phyloP scores from a whole-genome alignment of 345 rosid species.

The Reutealis trisperma region DNA sequence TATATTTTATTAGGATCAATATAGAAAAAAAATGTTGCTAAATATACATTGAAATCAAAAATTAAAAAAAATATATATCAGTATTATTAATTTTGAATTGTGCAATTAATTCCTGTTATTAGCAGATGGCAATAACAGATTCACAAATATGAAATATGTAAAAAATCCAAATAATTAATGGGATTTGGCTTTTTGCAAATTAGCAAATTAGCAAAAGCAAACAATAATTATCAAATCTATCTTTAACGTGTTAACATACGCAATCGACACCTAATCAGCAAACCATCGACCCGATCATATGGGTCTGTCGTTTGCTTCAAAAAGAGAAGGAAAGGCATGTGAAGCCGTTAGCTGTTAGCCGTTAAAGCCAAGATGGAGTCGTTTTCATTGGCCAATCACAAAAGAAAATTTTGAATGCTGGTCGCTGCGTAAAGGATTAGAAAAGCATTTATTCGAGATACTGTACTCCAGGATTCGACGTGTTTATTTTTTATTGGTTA shows the following conservation, averaged over 20 bases:
- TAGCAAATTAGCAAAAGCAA: no score
- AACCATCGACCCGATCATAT: not conserved
- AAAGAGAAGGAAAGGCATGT: not conserved
- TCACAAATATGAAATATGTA: no score
- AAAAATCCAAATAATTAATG: not conserved
- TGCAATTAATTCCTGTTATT: no score
- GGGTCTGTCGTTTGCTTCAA: conserved; percentile 6
- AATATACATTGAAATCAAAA: no score
- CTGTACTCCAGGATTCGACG: conserved; percentile 13
- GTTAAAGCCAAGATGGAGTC: conserved; percentile 16
- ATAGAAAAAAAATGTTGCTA: no score
- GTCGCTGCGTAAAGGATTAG: conserved; percentile 21
- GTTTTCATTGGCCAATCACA: not conserved
- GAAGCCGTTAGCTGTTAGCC: not conserved
- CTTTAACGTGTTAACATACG: conserved; percentile 10
- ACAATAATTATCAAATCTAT: not conserved
- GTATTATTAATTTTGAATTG: no score
- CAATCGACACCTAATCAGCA: conserved; percentile 15
- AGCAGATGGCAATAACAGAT: no score
- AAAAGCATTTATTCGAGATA: conserved; percentile 25
- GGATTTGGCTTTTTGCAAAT: not conserved
- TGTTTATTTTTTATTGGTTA: conserved; percentile 1
- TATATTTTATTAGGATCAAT: no score
- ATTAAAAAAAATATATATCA: no score
- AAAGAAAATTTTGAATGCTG: conserved; percentile 26